Evolutionary conservation across 768 basidiomycete species (phyloP).

Genomic region (Dioszegia aurantiaca): DNA sequence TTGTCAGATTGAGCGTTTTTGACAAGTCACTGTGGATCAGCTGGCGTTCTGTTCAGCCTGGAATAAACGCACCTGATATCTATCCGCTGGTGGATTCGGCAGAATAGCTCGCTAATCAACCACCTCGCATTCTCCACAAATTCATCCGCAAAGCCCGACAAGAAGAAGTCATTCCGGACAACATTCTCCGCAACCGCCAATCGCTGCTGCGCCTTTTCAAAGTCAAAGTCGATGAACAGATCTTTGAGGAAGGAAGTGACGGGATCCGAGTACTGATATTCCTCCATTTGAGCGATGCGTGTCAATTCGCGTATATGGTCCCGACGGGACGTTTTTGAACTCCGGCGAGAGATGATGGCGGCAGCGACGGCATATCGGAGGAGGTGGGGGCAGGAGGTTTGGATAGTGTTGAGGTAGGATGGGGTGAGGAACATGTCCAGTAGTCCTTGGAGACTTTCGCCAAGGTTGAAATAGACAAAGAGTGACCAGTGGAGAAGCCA

Average conservation of each 20-base stretch:
- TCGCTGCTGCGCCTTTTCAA: constrained; percentile 86
- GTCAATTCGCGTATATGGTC: constrained; percentile 88
- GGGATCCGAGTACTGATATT: constrained; percentile 93
- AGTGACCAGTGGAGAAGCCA: constrained; percentile 98
- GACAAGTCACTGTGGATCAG: constrained; percentile 70
- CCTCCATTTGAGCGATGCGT: constrained; percentile 88
- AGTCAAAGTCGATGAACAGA: constrained; percentile 92
- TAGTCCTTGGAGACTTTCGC: constrained; percentile 81
- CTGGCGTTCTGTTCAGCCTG: not conserved
- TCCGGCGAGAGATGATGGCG: constrained; percentile 83
- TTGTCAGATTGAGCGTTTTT: constrained; percentile 85
- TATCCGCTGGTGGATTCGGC: constrained; percentile 80
- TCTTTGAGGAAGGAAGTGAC: constrained; percentile 90
- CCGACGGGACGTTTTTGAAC: constrained; percentile 66
- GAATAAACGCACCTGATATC: constrained; percentile 52
- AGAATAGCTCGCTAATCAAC: constrained; percentile 94
- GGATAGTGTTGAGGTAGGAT: constrained; percentile 96
- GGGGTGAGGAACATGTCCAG: constrained; percentile 96
- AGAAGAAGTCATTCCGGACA: constrained; percentile 88
- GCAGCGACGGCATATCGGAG: constrained; percentile 91
- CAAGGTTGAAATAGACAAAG: constrained; percentile 97
- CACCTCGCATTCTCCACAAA: constrained; percentile 96
- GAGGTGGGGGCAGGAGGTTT: constrained; percentile 91
- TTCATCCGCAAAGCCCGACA: constrained; percentile 82
- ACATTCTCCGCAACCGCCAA: constrained; percentile 67